Percentiles rank a stretch among this genome's conserved stretches.
Evolutionary conservation across 129 eudicot genomes (phyloP).

Genomic region (Saussurea involucrata): DNA sequence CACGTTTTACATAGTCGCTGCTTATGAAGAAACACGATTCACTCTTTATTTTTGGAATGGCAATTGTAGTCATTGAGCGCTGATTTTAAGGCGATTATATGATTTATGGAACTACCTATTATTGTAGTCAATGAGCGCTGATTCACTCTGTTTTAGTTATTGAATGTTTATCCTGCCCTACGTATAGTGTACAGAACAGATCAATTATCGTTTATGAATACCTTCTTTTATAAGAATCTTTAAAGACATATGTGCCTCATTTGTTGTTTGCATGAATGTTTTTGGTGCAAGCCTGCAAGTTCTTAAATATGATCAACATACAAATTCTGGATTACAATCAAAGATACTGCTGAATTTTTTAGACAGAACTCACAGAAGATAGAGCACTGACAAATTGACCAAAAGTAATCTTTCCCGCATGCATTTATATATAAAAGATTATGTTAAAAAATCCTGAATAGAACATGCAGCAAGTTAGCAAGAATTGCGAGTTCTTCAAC

Average conservation of each 20-base stretch:
- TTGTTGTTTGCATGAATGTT: background rate
- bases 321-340: background rate
- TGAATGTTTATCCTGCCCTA: background rate
- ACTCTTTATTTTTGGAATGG: background rate
- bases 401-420: background rate
- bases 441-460: background rate
- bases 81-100: background rate
- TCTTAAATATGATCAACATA: background rate
- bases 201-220: background rate
- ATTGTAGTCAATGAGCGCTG: too few relatives aligned
- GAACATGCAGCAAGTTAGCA: constrained; percentile 1
- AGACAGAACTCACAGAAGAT: background rate
- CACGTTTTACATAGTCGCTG: background rate
- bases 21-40: background rate
- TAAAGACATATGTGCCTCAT: background rate
- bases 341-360: background rate
- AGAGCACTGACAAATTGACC: background rate
- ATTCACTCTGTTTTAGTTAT: background rate
- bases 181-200: background rate
- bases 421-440: background rate
- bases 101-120: background rate
- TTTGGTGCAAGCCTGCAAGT: background rate
- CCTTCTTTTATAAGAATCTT: background rate
- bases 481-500: background rate
- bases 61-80: background rate